phyloP scores from a whole-genome alignment of 768 basidiomycete species.

The Russula sp. region DNA sequence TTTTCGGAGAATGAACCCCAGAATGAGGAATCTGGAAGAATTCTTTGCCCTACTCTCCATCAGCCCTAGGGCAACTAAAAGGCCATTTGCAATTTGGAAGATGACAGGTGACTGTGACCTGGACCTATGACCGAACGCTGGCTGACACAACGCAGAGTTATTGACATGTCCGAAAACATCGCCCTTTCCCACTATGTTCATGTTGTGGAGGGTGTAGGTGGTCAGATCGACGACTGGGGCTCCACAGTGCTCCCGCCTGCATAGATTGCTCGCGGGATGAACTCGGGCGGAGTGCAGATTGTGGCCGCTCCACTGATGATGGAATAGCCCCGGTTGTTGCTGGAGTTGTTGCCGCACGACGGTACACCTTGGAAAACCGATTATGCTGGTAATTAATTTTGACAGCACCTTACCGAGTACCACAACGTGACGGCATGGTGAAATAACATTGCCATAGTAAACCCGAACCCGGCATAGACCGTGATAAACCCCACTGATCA shows the following conservation, averaged over 20 bases:
- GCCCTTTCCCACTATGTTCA: no score
- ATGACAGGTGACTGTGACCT: background rate
- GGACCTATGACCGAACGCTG: no score
- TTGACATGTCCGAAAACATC: background rate
- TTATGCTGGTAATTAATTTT: background rate
- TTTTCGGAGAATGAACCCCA: background rate
- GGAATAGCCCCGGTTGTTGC: background rate
- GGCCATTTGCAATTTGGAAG: background rate
- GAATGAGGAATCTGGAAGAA: background rate
- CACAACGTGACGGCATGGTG: background rate
- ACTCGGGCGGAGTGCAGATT: background rate
- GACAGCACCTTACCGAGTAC: background rate
- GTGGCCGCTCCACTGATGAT: background rate
- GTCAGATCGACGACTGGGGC: background rate
- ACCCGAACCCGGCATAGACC: background rate
- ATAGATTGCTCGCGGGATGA: background rate
- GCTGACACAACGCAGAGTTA: background rate
- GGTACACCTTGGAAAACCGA: background rate
- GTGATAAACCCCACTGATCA: background rate
- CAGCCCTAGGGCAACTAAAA: background rate
- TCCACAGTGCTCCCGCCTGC: background rate
- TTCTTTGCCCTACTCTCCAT: background rate
- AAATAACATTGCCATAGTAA: background rate
- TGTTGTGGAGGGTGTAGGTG: background rate
- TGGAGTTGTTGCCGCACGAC: background rate